Percentiles rank a stretch among this genome's conserved stretches.
Evolutionary conservation across 441 rosid species (phyloP).

Genomic region (Populus hybrid): DNA sequence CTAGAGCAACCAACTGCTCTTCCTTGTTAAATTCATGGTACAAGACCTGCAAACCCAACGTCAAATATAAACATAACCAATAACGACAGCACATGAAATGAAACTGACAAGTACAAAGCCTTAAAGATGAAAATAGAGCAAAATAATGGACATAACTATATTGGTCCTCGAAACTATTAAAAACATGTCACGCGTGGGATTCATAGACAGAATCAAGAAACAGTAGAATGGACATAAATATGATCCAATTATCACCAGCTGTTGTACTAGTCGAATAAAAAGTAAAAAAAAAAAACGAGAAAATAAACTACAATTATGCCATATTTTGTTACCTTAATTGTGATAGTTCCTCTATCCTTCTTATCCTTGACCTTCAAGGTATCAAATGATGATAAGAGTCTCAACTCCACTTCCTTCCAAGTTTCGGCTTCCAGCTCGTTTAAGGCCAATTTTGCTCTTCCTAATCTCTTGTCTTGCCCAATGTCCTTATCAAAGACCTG

Average conservation of each 20-base stretch:
- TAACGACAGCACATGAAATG: neutral
- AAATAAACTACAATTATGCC: neutral
- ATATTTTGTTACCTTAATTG: neutral
- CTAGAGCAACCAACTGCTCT: constrained; percentile 78
- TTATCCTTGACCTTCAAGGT: constrained; percentile 86
- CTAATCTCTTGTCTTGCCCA: constrained; percentile 90
- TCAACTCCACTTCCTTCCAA: constrained; percentile 50
- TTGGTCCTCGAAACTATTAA: neutral
- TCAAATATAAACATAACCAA: constrained; percentile 1
- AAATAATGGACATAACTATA: neutral
- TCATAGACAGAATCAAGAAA: neutral
- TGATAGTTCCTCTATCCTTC: constrained; percentile 77
- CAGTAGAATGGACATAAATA: neutral
- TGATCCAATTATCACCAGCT: neutral
- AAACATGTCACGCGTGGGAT: neutral
- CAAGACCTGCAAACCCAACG: constrained; percentile 42
- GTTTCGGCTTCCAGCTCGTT: constrained; percentile 55
- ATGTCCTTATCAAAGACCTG: constrained; percentile 92
- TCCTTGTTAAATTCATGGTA: constrained; percentile 81
- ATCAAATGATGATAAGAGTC: constrained; percentile 80
- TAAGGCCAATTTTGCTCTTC: constrained; percentile 68
- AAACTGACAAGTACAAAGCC: neutral
- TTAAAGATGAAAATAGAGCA: neutral
- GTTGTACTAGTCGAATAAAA: neutral
- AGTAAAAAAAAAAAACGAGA: neutral